phyloP scores from a whole-genome alignment of 768 basidiomycete genomes.

The Psilocybe subaeruginosa region DNA sequence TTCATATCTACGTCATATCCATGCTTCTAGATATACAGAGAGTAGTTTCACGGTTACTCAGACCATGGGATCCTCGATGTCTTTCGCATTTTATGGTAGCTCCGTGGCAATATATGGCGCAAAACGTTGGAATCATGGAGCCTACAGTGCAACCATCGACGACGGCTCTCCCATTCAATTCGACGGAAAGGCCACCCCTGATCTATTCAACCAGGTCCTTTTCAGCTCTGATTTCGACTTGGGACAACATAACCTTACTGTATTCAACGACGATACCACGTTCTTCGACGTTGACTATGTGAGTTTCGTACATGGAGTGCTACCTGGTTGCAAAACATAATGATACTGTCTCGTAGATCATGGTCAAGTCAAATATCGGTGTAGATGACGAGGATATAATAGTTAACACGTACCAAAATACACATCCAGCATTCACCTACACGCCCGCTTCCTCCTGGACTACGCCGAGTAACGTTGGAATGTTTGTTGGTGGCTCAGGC shows the following conservation, averaged over 20 bases:
- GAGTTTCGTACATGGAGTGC: background rate
- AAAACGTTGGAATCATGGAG: conserved; percentile 22
- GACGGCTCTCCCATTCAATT: conserved; percentile 1
- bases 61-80: conserved; percentile 22
- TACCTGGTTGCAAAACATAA: background rate
- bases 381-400: conserved; percentile 21
- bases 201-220: conserved; percentile 17
- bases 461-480: conserved; percentile 30
- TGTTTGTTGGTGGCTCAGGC: conserved; percentile 45
- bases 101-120: conserved; percentile 21
- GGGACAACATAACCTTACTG: conserved; percentile 16
- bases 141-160: conserved; percentile 19
- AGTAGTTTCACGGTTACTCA: conserved; percentile 38
- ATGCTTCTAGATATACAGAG: conserved; percentile 33
- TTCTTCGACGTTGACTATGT: conserved; percentile 25
- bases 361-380: conserved; percentile 20
- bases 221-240: conserved; percentile 9
- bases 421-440: conserved; percentile 41
- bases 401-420: conserved; percentile 30
- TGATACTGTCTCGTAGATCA: conserved; percentile 11
- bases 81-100: conserved; percentile 39
- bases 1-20: background rate
- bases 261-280: conserved; percentile 15
- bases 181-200: conserved; percentile 4
- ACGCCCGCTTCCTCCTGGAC: conserved; percentile 34